Base-by-base conservation (phyloP, 176 grass and related monocot species). In the Carex scoparia region DNA sequence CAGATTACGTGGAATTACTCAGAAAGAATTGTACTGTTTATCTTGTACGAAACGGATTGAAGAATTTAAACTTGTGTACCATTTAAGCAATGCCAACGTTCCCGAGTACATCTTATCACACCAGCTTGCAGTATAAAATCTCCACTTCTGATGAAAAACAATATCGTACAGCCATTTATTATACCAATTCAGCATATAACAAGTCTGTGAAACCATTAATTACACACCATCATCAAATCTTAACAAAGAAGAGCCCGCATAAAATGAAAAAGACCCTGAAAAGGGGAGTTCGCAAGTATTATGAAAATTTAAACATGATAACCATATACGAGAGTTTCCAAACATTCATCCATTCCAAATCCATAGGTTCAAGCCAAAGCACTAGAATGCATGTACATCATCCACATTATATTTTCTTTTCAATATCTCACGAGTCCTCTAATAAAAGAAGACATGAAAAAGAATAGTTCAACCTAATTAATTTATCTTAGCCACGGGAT, bases 401-500 rank as follows among this genome's bases (percentile, higher is more conserved):
- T 18, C 65, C 27, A 74, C 42, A 74, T 33, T 31, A 19, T 51
- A 13, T 56, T 23, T 72, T 72, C 49, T 35, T 57, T 78, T 57
- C 4, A 4, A 32, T 19, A 35, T 78, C 28, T 32, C 74, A 78
- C 1, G 2, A 78, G 56, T 35, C 19, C 74, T 57, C 13, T 32
- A 7, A 32, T 78, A 23, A 78, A 30, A 78, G 51, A 56, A 15
- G 28, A 46, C 40, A 57, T 33, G 23, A 16, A 56, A 78, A 18
- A 78, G 51, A 78, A 33, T 57, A 55, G 8, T 57, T 32, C 23
- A 57, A 4, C 48, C 48, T 33, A 78, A 49, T 83, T 89, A 98
- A 78, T 94, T 85, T 60, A 85, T 83, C 86, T 99, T 92, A 32
- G 93, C 93, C 15, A 87, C 88, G 60, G 93, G 97, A 65, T 99